These are phyloP conservation scores for Ascochyta lentis DNA, from an alignment of 2,329 filamentous ascomycete species.

Conservation along the genomic window DNA sequence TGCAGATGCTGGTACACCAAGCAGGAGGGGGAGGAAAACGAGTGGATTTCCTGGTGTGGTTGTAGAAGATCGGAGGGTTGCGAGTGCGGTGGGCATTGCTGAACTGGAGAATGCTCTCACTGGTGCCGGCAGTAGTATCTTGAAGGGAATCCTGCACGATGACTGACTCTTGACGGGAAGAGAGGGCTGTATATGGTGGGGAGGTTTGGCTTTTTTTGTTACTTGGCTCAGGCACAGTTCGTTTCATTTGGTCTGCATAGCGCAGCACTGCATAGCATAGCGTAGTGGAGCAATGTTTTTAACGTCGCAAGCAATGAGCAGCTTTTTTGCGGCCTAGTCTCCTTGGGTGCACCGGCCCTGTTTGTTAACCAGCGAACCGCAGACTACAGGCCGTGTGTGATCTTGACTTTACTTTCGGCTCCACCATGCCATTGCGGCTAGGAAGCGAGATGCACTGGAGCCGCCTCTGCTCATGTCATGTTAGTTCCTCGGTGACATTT, in stretches of 20 bases:
- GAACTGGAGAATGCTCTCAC: slow-evolving; percentile 76
- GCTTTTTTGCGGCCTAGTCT: background rate
- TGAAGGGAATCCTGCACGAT: slow-evolving; percentile 40
- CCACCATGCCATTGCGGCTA: background rate
- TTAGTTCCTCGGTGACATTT: background rate
- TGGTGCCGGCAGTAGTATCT: slow-evolving; percentile 54
- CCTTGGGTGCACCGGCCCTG: background rate
- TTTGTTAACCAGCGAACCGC: too few relatives aligned
- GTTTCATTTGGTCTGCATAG: slow-evolving; percentile 5
- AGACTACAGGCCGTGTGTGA: background rate
- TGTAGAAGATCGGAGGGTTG: slow-evolving; percentile 77
- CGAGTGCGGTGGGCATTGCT: slow-evolving; percentile 79
- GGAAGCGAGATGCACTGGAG: slow-evolving; percentile 3
- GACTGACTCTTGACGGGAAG: background rate
- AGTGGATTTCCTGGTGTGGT: slow-evolving; percentile 53
- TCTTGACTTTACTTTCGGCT: background rate
- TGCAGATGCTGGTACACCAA: slow-evolving; percentile 69
- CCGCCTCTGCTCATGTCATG: background rate
- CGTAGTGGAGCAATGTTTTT: slow-evolving; percentile 10
- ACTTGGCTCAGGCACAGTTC: slow-evolving; percentile 11
- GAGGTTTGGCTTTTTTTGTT: background rate
- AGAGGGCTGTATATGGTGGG: too few relatives aligned
- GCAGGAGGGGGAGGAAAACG: slow-evolving; percentile 65
- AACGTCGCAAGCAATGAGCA: background rate
- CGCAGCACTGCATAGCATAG: slow-evolving; percentile 9